phyloP scores from a whole-genome alignment of 2,329 filamentous ascomycete species.

The Calonectria pseudoreteaudii region DNA sequence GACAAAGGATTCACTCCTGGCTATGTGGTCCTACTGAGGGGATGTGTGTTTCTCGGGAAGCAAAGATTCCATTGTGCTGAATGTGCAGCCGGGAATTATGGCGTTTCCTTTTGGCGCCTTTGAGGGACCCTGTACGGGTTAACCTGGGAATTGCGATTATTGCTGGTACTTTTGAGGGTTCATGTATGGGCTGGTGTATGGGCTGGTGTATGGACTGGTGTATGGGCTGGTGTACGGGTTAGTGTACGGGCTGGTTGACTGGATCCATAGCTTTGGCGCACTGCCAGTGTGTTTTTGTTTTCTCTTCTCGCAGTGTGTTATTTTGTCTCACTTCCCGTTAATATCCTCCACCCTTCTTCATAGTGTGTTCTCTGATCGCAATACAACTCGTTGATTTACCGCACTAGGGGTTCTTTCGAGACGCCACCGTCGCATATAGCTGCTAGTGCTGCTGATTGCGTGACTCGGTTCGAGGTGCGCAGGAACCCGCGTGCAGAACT shows the following conservation, averaged over 20 bases:
- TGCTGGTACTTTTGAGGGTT: too few species aligned
- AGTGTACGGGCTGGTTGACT: background rate
- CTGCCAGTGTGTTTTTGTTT: background rate
- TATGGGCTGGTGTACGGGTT: too few species aligned
- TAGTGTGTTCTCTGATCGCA: background rate
- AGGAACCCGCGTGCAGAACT: background rate
- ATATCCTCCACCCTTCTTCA: background rate
- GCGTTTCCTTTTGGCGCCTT: background rate
- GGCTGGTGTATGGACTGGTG: too few species aligned
- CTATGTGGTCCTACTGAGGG: background rate
- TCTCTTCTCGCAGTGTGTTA: background rate
- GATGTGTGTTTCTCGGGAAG: background rate
- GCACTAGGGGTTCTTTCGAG: background rate
- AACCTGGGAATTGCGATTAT: too few species aligned
- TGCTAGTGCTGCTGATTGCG: background rate
- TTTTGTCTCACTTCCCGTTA: background rate
- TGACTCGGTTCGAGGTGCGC: background rate
- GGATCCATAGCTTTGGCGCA: background rate
- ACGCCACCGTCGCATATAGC: background rate
- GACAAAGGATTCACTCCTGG: background rate
- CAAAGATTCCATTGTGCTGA: background rate
- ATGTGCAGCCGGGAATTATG: background rate
- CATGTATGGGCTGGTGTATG: too few species aligned
- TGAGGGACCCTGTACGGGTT: background rate
- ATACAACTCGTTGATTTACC: background rate